phyloP scores from a whole-genome alignment of 345 rosid genomes.

The Psidium guajava region DNA sequence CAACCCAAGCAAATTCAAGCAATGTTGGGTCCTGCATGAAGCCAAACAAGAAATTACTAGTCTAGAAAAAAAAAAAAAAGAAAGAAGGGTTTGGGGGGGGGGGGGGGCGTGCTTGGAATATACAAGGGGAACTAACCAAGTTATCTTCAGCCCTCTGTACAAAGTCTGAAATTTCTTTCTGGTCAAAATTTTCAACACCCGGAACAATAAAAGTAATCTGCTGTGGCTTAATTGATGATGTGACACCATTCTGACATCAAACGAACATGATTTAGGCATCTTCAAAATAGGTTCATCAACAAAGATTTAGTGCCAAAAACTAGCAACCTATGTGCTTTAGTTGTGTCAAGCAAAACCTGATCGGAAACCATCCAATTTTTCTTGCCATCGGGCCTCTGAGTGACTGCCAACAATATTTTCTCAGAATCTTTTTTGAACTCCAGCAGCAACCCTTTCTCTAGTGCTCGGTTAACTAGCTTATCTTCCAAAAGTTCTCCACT shows the following conservation, averaged over 20 bases:
- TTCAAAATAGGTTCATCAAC: neutral
- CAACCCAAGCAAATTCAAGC: too few species aligned
- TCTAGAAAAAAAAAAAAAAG: neutral
- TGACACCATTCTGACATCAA: constrained; percentile 42
- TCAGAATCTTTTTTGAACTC: constrained; percentile 95
- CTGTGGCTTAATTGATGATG: constrained; percentile 74
- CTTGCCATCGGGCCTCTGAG: constrained; percentile 89
- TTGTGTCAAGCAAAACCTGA: constrained; percentile 63
- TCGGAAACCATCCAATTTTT: constrained; percentile 98
- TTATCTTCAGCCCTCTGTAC: constrained; percentile 54
- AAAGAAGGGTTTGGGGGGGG: too few species aligned
- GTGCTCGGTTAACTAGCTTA: constrained; percentile 45
- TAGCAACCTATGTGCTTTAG: constrained; percentile 29
- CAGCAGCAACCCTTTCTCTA: constrained; percentile 57
- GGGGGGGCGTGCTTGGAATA: neutral
- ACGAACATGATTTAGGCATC: neutral
- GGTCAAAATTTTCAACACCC: constrained; percentile 67
- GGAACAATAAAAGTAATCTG: constrained; percentile 83
- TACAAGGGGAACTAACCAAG: constrained; percentile 28
- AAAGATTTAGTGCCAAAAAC: constrained; percentile 19
- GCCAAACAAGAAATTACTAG: neutral
- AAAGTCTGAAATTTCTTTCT: constrained; percentile 48
- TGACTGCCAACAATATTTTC: constrained; percentile 65
- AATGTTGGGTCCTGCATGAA: constrained; percentile 18
- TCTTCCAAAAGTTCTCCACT: constrained; percentile 60